Percentiles rank a stretch among this genome's conserved stretches.
These are phyloP conservation scores for Quercus phellos DNA, from an alignment of 331 rosid genomes.

Conservation along the genomic window DNA sequence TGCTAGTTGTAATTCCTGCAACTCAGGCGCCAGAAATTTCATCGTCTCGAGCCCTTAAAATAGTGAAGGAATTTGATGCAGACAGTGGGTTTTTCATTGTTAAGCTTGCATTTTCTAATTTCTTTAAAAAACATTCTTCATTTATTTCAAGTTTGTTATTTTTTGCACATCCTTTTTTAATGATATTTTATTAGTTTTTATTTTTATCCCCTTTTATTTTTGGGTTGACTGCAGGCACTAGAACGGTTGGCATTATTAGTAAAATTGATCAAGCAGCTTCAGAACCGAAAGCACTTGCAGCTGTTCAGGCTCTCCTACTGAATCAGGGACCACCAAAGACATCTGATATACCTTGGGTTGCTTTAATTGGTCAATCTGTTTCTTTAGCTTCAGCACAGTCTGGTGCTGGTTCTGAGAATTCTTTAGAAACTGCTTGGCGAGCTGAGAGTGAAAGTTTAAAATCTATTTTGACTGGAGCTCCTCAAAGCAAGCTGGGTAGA, in stretches of 20 bases:
- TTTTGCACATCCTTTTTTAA: no score
- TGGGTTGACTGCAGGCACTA: conserved; percentile 56
- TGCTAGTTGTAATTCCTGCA: conserved; percentile 83
- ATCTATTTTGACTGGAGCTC: conserved; percentile 87
- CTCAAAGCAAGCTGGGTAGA: conserved; percentile 94
- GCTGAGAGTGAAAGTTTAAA: conserved; percentile 96
- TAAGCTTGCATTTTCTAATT: no score
- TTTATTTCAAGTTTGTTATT: no score
- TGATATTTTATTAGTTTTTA: background rate
- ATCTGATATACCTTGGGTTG: conserved; percentile 92
- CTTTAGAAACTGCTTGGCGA: conserved; percentile 92
- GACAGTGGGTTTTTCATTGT: conserved; percentile 49
- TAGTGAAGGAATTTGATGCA: conserved; percentile 79
- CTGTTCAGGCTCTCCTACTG: conserved; percentile 82
- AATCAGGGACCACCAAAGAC: conserved; percentile 91
- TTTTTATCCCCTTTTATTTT: background rate
- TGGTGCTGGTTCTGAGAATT: conserved; percentile 73
- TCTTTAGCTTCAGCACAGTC: conserved; percentile 87
- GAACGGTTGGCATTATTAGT: conserved; percentile 88
- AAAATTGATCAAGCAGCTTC: conserved; percentile 91
- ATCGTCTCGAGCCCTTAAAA: conserved; percentile 76
- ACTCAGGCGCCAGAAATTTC: conserved; percentile 87
- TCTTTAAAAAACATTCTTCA: no score
- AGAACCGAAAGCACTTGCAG: conserved; percentile 87
- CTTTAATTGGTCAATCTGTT: conserved; percentile 92